phyloP scores from a whole-genome alignment of 2,329 filamentous ascomycete genomes.

The Neofusicoccum sp. region DNA sequence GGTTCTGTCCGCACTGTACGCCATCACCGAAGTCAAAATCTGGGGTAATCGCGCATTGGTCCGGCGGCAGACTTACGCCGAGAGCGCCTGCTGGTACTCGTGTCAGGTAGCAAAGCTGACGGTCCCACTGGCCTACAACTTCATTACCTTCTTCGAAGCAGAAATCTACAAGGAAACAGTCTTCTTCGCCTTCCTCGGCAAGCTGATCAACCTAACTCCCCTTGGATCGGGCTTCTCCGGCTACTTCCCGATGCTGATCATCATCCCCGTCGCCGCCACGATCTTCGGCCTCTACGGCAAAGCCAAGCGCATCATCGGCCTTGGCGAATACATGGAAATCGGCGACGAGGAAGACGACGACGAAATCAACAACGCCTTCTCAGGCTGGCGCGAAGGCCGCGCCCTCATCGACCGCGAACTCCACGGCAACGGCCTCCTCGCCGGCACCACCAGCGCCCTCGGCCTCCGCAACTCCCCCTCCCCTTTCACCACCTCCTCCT shows the following conservation, averaged over 20 bases:
- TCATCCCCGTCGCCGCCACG: constrained; percentile 81
- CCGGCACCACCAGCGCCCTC: constrained; percentile 17
- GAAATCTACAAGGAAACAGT: constrained; percentile 72
- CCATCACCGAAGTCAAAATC: constrained; percentile 90
- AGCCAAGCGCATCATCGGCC: constrained; percentile 73
- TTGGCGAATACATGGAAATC: constrained; percentile 69
- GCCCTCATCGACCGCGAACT: constrained; percentile 84
- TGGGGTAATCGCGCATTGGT: constrained; percentile 94
- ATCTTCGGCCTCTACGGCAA: constrained; percentile 87
- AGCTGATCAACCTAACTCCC: constrained; percentile 77
- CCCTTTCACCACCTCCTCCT: not conserved
- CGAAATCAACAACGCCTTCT: constrained; percentile 61
- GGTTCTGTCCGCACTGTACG: constrained; percentile 83
- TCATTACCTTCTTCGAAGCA: constrained; percentile 80
- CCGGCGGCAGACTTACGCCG: constrained; percentile 83
- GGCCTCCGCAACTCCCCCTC: constrained; percentile 21
- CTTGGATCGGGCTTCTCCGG: constrained; percentile 82
- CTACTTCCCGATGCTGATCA: constrained; percentile 83
- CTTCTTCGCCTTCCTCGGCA: constrained; percentile 85
- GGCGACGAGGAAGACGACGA: constrained; percentile 54
- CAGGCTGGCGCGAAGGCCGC: constrained; percentile 88
- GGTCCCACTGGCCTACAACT: constrained; percentile 93
- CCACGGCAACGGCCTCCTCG: constrained; percentile 42
- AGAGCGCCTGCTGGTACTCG: constrained; percentile 94
- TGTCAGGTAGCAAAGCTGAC: constrained; percentile 89